phyloP scores from a whole-genome alignment of 257 asterid species.

The Solanum sitiens region DNA sequence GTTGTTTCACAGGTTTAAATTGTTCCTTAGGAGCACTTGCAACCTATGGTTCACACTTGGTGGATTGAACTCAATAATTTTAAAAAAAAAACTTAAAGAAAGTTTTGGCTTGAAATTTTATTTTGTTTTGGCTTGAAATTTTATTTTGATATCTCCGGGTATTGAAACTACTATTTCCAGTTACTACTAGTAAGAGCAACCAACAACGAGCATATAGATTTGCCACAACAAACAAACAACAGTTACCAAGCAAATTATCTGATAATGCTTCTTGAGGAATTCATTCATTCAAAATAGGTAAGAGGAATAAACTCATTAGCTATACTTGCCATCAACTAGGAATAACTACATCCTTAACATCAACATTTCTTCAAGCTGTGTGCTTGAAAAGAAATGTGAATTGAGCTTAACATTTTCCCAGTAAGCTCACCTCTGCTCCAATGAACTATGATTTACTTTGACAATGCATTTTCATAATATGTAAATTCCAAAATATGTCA shows the following conservation, averaged over 20 bases:
- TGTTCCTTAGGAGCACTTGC: background rate
- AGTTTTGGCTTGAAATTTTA: background rate
- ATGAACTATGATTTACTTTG: background rate
- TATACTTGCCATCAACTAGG: background rate
- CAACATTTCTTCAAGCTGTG: background rate
- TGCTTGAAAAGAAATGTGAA: background rate
- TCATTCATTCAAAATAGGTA: background rate
- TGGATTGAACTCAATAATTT: background rate
- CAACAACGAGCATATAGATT: background rate
- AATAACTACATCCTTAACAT: background rate
- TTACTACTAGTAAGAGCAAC: background rate
- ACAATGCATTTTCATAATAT: background rate
- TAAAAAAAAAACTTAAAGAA: background rate
- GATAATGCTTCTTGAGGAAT: background rate
- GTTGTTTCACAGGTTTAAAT: background rate
- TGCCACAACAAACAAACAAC: background rate
- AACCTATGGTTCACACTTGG: background rate
- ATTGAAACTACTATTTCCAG: background rate
- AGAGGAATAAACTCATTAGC: background rate
- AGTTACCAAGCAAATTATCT: background rate
- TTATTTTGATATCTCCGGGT: background rate
- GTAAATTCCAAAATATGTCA: background rate
- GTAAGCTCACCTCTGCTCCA: background rate
- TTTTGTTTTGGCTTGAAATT: too few relatives aligned
- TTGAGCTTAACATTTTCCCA: background rate